phyloP scores from a whole-genome alignment of 2,329 filamentous ascomycete species.

The Xylariaceae sp. region DNA sequence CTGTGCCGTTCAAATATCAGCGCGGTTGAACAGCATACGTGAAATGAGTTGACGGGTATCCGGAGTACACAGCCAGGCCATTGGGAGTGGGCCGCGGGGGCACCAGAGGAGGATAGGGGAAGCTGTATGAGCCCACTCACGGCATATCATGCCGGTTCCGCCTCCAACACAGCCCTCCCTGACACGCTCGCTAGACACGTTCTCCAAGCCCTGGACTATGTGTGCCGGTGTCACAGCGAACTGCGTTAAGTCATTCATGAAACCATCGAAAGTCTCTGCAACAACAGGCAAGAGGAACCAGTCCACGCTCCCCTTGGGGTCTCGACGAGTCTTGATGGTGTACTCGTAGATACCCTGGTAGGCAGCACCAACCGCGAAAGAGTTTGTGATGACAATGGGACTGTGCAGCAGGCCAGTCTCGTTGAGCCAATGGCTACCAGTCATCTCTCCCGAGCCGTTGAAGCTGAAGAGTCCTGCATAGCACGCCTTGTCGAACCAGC shows the following conservation, averaged over 20 bases:
- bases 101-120: too few species aligned
- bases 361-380: slow-evolving; percentile 48
- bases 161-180: slow-evolving; percentile 57
- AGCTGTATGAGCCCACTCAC: slow-evolving; percentile 17
- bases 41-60: too few species aligned
- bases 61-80: too few species aligned
- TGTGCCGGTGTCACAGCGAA: slow-evolving; percentile 48
- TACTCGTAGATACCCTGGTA: slow-evolving; percentile 54
- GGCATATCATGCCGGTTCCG: slow-evolving; percentile 44
- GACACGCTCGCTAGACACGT: slow-evolving; percentile 42
- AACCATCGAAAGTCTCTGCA: slow-evolving; percentile 57
- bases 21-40: too few species aligned
- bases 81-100: too few species aligned
- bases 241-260: slow-evolving; percentile 47
- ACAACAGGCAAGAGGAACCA: slow-evolving; percentile 52
- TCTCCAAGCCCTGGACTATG: slow-evolving; percentile 45
- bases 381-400: slow-evolving; percentile 54
- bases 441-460: slow-evolving; percentile 58
- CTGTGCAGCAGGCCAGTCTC: slow-evolving; percentile 53
- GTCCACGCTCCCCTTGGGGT: slow-evolving; percentile 36
- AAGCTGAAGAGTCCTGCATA: slow-evolving; percentile 51
- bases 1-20: slow-evolving; percentile 22
- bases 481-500: slow-evolving; percentile 37
- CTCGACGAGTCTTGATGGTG: slow-evolving; percentile 36
- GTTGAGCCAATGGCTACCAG: slow-evolving; percentile 52